Evolutionary conservation across 495 filamentous ascomycete genomes (phyloP), one percentile per base, ranked within the genome.

Genomic region (Friedmanniomyces simplex): DNA sequence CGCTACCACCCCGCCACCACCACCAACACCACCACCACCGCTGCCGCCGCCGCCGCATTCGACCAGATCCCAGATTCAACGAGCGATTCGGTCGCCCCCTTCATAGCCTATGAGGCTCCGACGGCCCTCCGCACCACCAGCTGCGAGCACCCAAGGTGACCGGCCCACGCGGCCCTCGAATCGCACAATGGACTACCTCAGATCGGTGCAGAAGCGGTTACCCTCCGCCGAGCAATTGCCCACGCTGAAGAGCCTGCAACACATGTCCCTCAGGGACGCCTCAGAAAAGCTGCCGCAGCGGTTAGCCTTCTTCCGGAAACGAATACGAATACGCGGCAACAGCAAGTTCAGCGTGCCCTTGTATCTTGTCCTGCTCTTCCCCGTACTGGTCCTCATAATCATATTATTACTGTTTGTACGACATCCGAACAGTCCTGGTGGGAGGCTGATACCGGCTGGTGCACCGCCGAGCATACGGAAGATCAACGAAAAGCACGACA

Each of bases 401-500:
- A 91, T 98, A 73, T 71, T 96, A 37, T 74, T 95, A 62, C 81
- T 98, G 58, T 89, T 98, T 71, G 82, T 95, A 63, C 82, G 86
- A 67, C 89, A 96, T 76, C 89, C 91, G 54, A 81, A 88, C 58
- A 87, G 86, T 52, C 81, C 87, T 50, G 89, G 82, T 47, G 80
- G 84, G 22, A 89, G 91, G 69, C 70, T 96, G 69, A 89, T 95
- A 76, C 90, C 91, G 52, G 85, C 87, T 50, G 90, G 91, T 42
- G 82, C 88, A 43, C 94, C 93, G 62, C 93, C 94, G 41, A 81
- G 86, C 47, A 95, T 98, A 69, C 84, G 91, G 89, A 94, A 88
- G 82, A 99, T 99, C 62, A 96, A 87, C 73, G 93, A 99, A 73
- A 84, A 91, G 63, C 79, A 96, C 72, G 93, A 99, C 74, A 95